Evolutionary conservation across 83 land plant species (phyloP).

Genomic region (Thuja plicata): DNA sequence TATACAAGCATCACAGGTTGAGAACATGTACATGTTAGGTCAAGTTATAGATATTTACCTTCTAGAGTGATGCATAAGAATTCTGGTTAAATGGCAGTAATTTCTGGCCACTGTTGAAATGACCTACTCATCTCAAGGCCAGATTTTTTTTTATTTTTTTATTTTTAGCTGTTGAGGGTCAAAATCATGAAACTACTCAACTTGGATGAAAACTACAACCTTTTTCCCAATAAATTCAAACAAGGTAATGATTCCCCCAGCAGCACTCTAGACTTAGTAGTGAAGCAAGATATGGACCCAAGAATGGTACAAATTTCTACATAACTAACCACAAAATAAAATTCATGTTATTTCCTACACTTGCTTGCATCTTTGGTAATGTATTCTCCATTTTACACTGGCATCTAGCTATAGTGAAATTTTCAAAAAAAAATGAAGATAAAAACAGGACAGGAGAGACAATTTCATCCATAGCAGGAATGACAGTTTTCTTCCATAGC

Average conservation of each 20-base stretch:
- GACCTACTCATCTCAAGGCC: not conserved
- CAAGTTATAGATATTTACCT: not conserved
- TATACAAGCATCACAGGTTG: not conserved
- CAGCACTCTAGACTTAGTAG: not conserved
- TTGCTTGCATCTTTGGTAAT: not conserved
- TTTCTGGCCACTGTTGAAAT: not conserved
- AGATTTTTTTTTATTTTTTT: not conserved
- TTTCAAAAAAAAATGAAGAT: not conserved
- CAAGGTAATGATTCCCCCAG: not conserved
- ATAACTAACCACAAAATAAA: not conserved
- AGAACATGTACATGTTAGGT: not conserved
- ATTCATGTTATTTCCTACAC: not conserved
- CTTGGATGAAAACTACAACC: not conserved
- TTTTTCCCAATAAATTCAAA: not conserved
- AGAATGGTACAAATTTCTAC: not conserved
- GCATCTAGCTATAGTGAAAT: not conserved
- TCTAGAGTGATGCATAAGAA: not conserved
- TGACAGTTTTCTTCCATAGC: too few species aligned
- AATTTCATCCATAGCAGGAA: slow-evolving; percentile 16
- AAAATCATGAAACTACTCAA: not conserved
- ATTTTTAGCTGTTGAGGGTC: not conserved
- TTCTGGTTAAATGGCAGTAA: not conserved
- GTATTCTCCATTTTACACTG: not conserved
- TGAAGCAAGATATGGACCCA: not conserved
- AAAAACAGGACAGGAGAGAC: not conserved